phyloP scores from a whole-genome alignment of 495 filamentous ascomycete species.

The Pyronema omphalodes region DNA sequence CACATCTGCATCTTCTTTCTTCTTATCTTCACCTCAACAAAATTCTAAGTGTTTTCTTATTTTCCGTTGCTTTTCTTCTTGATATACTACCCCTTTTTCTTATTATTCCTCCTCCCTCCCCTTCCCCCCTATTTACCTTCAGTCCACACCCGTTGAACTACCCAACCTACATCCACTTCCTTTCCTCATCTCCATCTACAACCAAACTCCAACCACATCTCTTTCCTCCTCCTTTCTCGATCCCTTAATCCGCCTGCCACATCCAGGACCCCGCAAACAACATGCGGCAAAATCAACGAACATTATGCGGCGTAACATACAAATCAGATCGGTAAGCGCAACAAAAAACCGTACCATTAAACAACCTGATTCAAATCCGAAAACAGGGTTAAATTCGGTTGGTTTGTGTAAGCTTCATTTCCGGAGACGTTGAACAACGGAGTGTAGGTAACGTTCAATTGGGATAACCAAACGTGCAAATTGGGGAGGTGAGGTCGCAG shows the following conservation, averaged over 20 bases:
- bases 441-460: slow-evolving; percentile 73
- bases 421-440: slow-evolving; percentile 35
- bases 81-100: no score
- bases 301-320: slow-evolving; percentile 58
- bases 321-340: slow-evolving; percentile 53
- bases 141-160: no score
- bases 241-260: slow-evolving; percentile 57
- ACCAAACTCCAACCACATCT: background rate
- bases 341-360: slow-evolving; percentile 70
- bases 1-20: no score
- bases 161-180: no score
- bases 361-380: slow-evolving; percentile 49
- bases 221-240: background rate
- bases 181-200: no score
- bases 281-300: slow-evolving; percentile 57
- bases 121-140: no score
- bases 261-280: slow-evolving; percentile 53
- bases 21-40: no score
- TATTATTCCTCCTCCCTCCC: no score
- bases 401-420: slow-evolving; percentile 42
- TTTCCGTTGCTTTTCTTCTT: no score
- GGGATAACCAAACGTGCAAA: slow-evolving; percentile 63
- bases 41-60: no score
- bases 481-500: no score
- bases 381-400: slow-evolving; percentile 42